Base-by-base conservation (phyloP, 345 rosid genomes). In the Citrus reticulata region DNA sequence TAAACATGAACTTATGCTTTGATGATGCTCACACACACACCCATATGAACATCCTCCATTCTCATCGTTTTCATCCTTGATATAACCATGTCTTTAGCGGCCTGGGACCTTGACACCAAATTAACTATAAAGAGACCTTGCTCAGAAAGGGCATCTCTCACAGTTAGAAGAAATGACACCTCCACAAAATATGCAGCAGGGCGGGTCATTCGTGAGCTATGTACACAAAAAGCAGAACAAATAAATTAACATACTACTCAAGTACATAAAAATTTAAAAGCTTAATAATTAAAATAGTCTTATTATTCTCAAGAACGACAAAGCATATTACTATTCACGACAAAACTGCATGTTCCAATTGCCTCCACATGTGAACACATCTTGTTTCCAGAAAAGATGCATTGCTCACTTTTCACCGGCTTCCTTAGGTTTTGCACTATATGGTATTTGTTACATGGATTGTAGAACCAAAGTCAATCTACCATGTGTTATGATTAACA, bases 171-270 rank as follows among this genome's bases (percentile, higher is more conserved):
- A 83, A 95, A 95, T 55, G 95, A 73, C 79, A 85, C 96, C 74
- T 90, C 98, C 79, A 95, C 87, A 80, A 95, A 95, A 86, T 87
- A 90, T 30, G 96, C 84, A 78, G 96, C 97, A 79, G 99, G 98
- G 57, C 98, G 92, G 27, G 95, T 86, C 90, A 95, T 86, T 79
- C 98, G 97, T 9, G 91, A 91, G 81, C 99, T 95, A 85, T 83
- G 57, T 58, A 76, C 63, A 82, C 11, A 82, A 22, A 32, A 68
- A 51, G 51, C 46, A 22, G 25, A 62, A 54, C 14, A 60, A 68
- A 40, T 74, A 49, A 78, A 68, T 55, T 11, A 46, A 11, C 5
- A 4, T 46, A 11, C 51, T 11, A 11, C 4, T 10, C 51, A 0
- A 46, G 51, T 2, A 46, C 13, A 46, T 46, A 46, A 46, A 46